A percentile compares a stretch with the other conserved stretches of the same genome.
Evolutionary conservation across 768 basidiomycete species (phyloP).

Genomic region (Rhodotorula diobovata): DNA sequence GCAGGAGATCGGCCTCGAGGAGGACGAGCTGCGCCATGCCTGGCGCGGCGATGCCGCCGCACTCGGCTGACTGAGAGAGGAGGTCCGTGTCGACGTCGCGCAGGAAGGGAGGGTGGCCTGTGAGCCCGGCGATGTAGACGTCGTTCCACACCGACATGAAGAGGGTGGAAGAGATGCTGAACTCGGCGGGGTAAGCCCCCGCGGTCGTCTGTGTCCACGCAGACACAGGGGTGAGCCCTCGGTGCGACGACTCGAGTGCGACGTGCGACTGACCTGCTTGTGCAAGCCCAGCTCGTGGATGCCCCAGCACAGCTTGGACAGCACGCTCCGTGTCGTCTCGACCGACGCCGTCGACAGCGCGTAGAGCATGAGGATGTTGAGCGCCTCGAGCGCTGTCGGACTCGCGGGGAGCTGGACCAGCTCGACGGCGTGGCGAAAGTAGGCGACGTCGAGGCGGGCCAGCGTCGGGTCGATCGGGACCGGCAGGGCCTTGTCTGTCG

Average conservation of each 20-base stretch:
- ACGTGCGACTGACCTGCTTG: background rate
- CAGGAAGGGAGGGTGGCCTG: background rate
- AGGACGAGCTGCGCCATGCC: constrained; percentile 4
- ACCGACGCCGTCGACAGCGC: background rate
- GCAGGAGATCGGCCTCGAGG: background rate
- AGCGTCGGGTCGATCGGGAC: background rate
- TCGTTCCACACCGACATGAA: constrained; percentile 1
- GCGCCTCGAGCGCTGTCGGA: constrained; percentile 6
- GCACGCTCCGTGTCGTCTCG: background rate
- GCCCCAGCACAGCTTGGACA: background rate
- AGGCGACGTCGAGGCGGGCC: background rate
- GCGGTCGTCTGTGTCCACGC: background rate
- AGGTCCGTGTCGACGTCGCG: background rate
- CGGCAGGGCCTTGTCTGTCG: background rate
- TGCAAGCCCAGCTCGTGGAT: background rate
- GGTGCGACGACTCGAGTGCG: background rate
- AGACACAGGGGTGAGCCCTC: background rate
- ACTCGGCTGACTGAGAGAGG: background rate
- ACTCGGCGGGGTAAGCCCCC: background rate
- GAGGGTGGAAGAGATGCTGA: background rate
- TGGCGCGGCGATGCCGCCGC: constrained; percentile 5
- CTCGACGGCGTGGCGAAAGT: background rate
- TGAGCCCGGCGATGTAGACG: background rate
- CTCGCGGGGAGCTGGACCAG: background rate
- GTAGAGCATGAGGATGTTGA: constrained; percentile 9